Conservation (phyloP, 2,329 filamentous ascomycete species). For the Hymenoscyphus fraxineus region DNA sequence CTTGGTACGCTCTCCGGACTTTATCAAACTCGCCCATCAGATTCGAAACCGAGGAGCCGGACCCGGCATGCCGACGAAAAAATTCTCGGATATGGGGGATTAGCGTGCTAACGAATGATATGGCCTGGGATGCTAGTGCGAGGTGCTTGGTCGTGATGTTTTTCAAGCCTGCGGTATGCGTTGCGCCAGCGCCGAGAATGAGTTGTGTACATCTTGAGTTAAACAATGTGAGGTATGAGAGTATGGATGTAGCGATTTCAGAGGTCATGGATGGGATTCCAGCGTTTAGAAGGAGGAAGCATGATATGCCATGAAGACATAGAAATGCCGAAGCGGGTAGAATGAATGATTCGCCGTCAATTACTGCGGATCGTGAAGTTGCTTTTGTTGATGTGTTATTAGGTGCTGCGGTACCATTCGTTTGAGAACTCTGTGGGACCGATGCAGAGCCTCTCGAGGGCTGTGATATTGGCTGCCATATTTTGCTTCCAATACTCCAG, state of each 20-base stretch:
- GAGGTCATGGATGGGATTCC: conserved; percentile 85
- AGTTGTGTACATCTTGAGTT: conserved; percentile 96
- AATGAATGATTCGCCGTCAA: conserved; percentile 82
- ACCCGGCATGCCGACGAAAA: conserved; percentile 67
- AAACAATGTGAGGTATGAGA: conserved; percentile 88
- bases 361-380: conserved; percentile 66
- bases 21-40: conserved; percentile 45
- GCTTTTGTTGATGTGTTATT: conserved; percentile 44
- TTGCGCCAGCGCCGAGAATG: conserved; percentile 91
- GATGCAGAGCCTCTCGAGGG: conserved; percentile 24
- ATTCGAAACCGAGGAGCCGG: conserved; percentile 47
- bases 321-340: conserved; percentile 79
- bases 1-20: conserved; percentile 43
- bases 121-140: conserved; percentile 81
- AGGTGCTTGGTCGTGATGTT: conserved; percentile 97
- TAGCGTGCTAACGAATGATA: conserved; percentile 81
- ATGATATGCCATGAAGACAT: conserved; percentile 76
- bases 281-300: conserved; percentile 77
- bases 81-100: conserved; percentile 91
- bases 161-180: conserved; percentile 79
- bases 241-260: conserved; percentile 73
- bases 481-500: conserved; percentile 60
- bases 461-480: conserved; percentile 47
- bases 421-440: conserved; percentile 10
- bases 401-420: conserved; percentile 18